Evolutionary conservation across 1,284 basidiomycete species (phyloP), one percentile per base, ranked within the genome.

Genomic region (Hemileia vastatrix): DNA sequence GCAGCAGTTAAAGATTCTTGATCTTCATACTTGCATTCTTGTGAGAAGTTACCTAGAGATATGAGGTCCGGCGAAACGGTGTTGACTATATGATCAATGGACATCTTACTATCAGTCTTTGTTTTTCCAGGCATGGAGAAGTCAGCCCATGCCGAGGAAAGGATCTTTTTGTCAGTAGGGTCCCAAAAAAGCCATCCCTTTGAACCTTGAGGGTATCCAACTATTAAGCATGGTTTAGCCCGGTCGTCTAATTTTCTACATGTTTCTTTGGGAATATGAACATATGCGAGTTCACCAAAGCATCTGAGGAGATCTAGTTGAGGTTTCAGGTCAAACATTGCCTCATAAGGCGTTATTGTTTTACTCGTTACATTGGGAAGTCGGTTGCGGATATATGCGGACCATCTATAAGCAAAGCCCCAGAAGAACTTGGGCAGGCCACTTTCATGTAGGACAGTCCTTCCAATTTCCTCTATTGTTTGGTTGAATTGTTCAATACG

Each of bases 161-260:
- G n/a, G n/a, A n/a, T n/a, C n/a, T n/a, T 27, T 3, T 45, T 45
- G 3, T 8, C 2, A 3, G 24, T n/a, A n/a, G 57, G 57, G 15
- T 50, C 13, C 49, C 50, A 59, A 19, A 59, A 59, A 1, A 31
- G 8, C 57, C 49, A 53, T 1, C 57, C 49, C 45, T 59, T 59
- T 3, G 11, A 23, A 1, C 45, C n/a, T 2, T n/a, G 18, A 1
- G 49, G 50, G 21, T 52, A 52, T 6, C 6, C 33, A 1, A 59
- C 57, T 13, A 31, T 33, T 9, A 8, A 31, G n/a, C 6, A 33
- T 1, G 3, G 19, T 4, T 19, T 11, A n/a, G 27, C 57, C 9
- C 49, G 32, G 1, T 27, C 23, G n/a, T 59, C 50, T 1, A 59
- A 40, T 24, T 59, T 59, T 24, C 33, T 9, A 1, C 50, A 33